These are phyloP conservation scores for Penstemon davidsonii DNA, from an alignment of 257 asterid genomes.

Conservation along the genomic window DNA sequence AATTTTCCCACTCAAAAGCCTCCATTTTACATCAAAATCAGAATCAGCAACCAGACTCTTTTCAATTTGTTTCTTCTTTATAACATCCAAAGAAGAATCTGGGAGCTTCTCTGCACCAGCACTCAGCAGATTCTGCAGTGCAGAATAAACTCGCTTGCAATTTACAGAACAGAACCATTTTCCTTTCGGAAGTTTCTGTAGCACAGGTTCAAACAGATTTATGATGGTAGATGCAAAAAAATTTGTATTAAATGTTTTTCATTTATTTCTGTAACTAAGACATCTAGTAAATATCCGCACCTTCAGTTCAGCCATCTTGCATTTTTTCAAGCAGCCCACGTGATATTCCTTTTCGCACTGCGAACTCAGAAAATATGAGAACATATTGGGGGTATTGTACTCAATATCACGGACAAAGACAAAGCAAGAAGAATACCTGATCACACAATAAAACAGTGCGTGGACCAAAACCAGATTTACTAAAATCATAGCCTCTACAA, in stretches of 20 bases:
- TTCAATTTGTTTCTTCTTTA: constrained; percentile 49
- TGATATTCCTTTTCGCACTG: constrained; percentile 99
- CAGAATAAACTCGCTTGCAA: constrained; percentile 74
- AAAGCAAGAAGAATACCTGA: constrained; percentile 64
- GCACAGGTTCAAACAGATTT: constrained; percentile 25
- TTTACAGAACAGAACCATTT: constrained; percentile 88
- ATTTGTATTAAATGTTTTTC: constrained; percentile 2
- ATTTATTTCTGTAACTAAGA: background rate
- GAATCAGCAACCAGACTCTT: constrained; percentile 36
- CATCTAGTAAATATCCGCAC: constrained; percentile 39
- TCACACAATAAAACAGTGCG: constrained; percentile 96
- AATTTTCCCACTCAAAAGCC: constrained; percentile 82
- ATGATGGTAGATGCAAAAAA: constrained; percentile 16
- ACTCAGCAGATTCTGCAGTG: constrained; percentile 64
- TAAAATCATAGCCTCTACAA: constrained; percentile 90
- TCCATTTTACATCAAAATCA: constrained; percentile 81
- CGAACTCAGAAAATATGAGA: constrained; percentile 17
- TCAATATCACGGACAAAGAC: constrained; percentile 15
- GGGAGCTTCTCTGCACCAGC: constrained; percentile 83
- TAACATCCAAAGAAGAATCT: constrained; percentile 57
- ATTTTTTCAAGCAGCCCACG: constrained; percentile 92
- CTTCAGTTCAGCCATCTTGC: constrained; percentile 94
- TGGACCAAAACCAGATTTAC: constrained; percentile 99
- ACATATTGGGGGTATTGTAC: constrained; percentile 25
- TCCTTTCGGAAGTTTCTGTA: constrained; percentile 91